phyloP scores from a whole-genome alignment of 441 rosid genomes.

The Corymbia citriodora region DNA sequence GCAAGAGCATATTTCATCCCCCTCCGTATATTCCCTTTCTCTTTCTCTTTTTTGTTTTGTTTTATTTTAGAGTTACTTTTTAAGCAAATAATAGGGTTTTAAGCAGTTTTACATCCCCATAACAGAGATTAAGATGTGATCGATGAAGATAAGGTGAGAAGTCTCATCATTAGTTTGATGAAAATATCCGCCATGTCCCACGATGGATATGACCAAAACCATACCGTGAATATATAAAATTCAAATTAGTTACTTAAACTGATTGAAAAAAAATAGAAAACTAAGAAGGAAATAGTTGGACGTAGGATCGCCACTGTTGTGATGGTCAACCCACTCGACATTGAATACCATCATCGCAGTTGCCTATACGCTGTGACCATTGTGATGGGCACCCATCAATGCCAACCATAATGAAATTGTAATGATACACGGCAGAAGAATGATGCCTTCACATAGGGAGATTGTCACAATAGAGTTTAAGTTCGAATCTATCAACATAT shows the following conservation, averaged over 20 bases:
- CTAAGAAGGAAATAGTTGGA: neutral
- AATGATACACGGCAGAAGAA: neutral
- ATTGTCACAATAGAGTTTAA: neutral
- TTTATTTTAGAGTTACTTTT: neutral
- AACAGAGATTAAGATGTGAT: neutral
- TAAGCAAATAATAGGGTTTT: neutral
- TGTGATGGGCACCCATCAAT: fast-evolving
- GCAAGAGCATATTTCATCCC: neutral
- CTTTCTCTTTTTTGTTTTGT: too few relatives aligned
- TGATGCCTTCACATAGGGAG: neutral
- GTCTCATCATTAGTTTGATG: neutral
- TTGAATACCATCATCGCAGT: neutral
- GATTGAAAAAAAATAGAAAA: neutral
- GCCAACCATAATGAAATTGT: neutral
- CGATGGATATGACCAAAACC: neutral
- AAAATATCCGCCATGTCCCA: neutral
- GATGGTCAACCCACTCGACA: neutral
- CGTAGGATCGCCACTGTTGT: neutral
- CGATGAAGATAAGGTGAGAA: neutral
- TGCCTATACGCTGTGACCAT: neutral
- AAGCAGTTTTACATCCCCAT: neutral
- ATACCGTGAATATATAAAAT: neutral
- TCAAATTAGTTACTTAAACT: neutral
- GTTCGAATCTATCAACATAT: fast-evolving
- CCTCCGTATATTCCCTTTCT: neutral